Evolutionary conservation across 225 moss, liverwort and hornwort genomes (phyloP).

Genomic region (Anthoceros angustus): DNA sequence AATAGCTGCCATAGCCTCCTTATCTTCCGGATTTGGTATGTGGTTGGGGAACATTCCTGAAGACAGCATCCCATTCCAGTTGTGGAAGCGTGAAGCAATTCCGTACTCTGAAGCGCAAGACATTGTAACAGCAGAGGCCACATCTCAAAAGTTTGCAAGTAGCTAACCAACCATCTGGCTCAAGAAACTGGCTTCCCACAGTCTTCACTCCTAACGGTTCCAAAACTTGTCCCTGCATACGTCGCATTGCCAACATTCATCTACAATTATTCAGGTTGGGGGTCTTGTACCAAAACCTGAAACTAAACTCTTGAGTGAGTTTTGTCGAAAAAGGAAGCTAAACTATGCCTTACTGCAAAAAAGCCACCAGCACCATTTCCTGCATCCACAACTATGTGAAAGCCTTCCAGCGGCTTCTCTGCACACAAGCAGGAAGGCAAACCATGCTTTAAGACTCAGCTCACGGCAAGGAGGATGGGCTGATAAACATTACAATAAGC

Average conservation of each 20-base stretch:
- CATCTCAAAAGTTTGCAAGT: background rate
- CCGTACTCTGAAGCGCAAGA: slow-evolving; percentile 2
- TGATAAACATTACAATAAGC: background rate
- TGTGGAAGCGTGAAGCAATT: background rate
- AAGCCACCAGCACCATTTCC: slow-evolving; percentile 97
- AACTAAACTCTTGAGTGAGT: background rate
- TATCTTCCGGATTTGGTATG: slow-evolving; percentile 83
- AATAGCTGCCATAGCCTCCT: slow-evolving; percentile 81
- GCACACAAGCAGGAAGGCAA: slow-evolving; percentile 9
- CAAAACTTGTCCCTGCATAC: slow-evolving; percentile 54
- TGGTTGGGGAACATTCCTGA: slow-evolving; percentile 97
- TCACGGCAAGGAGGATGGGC: background rate
- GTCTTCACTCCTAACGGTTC: slow-evolving; percentile 77
- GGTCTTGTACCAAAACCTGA: background rate
- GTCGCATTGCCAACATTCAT: background rate
- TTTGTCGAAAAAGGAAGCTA: background rate
- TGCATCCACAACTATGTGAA: slow-evolving; percentile 90
- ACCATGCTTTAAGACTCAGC: slow-evolving; percentile 3
- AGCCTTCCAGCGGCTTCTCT: slow-evolving; percentile 82
- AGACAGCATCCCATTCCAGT: slow-evolving; percentile 2
- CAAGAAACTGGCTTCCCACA: slow-evolving; percentile 80
- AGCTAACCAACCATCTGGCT: slow-evolving; percentile 56
- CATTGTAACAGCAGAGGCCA: background rate
- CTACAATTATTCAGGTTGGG: background rate
- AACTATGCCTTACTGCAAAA: slow-evolving; percentile 49